Percentiles rank a stretch among this genome's conserved stretches.
Evolutionary conservation across 371 early-diverging fungal genomes (phyloP).

Genomic region (Syncephalastrum sp.): DNA sequence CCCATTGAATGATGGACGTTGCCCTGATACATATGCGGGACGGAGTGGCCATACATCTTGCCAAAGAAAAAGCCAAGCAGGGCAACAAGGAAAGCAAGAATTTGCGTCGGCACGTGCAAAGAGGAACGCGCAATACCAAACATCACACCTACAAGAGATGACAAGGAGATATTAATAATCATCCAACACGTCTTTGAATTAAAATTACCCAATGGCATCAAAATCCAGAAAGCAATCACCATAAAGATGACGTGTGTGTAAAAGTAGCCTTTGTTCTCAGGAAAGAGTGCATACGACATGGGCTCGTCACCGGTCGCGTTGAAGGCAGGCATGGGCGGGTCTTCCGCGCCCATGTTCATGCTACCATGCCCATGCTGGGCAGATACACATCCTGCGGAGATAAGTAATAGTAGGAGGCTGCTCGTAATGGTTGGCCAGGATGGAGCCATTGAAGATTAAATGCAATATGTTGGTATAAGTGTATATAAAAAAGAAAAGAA

Average conservation of each 20-base stretch:
- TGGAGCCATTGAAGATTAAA: constrained; percentile 2
- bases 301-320: constrained; percentile 50
- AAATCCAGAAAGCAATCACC: constrained; percentile 46
- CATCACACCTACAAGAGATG: constrained; percentile 36
- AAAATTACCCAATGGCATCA: constrained; percentile 49
- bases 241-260: constrained; percentile 45
- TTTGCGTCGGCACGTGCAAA: constrained; percentile 44
- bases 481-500: constrained; percentile 5
- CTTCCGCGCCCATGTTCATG: constrained; percentile 23
- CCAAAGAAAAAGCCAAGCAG: constrained; percentile 48
- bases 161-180: background rate
- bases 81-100: constrained; percentile 32
- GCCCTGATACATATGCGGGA: constrained; percentile 44
- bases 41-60: constrained; percentile 44
- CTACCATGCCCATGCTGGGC: constrained; percentile 34
- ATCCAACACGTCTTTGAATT: background rate
- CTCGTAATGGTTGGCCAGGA: constrained; percentile 5
- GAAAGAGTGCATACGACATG: constrained; percentile 49
- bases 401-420: constrained; percentile 2
- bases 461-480: background rate
- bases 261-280: constrained; percentile 39
- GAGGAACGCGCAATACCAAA: constrained; percentile 51
- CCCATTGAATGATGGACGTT: constrained; percentile 50
- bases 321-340: constrained; percentile 33
- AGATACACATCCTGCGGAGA: constrained; percentile 10